Percentiles rank a stretch among this genome's conserved stretches.
Conservation (phyloP, 1,284 basidiomycete genomes). For the Apiotrichum veenhuisii region DNA sequence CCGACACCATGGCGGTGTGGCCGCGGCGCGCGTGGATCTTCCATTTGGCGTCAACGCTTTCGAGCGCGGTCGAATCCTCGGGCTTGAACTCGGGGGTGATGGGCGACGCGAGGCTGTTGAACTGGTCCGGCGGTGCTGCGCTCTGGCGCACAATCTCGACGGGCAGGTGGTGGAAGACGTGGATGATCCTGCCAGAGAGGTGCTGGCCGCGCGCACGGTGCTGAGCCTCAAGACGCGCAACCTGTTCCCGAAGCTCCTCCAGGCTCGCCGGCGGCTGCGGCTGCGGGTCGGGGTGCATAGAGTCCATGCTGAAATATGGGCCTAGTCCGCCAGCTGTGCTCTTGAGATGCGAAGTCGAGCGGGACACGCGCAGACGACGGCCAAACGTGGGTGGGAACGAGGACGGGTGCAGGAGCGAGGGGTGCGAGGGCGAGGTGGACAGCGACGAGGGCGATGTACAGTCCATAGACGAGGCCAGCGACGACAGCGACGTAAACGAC, state of each 20-base stretch:
- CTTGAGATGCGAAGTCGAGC: neutral
- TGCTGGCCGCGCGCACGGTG: conserved; percentile 64
- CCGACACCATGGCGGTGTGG: conserved; percentile 92
- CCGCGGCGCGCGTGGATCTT: conserved; percentile 75
- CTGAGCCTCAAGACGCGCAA: conserved; percentile 61
- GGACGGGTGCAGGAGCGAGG: too few species aligned
- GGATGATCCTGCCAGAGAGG: conserved; percentile 78
- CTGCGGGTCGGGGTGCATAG: conserved; percentile 44
- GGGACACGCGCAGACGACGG: neutral
- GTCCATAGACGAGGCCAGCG: neutral
- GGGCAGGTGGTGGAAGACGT: conserved; percentile 60
- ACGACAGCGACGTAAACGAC: neutral
- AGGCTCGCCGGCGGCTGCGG: conserved; percentile 42
- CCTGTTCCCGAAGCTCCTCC: conserved; percentile 49
- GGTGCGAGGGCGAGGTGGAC: neutral
- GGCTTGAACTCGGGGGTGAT: conserved; percentile 49
- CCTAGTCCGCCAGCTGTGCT: neutral
- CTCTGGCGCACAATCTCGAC: conserved; percentile 45
- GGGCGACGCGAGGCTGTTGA: conserved; percentile 35
- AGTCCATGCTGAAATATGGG: conserved; percentile 11
- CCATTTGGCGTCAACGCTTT: conserved; percentile 57
- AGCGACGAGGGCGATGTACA: neutral
- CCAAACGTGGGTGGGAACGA: neutral
- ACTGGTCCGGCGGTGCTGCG: conserved; percentile 14
- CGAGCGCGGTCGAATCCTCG: conserved; percentile 37